These are phyloP conservation scores for Colletotrichum sp. DNA, from an alignment of 2,329 filamentous ascomycete genomes.

Conservation along the genomic window DNA sequence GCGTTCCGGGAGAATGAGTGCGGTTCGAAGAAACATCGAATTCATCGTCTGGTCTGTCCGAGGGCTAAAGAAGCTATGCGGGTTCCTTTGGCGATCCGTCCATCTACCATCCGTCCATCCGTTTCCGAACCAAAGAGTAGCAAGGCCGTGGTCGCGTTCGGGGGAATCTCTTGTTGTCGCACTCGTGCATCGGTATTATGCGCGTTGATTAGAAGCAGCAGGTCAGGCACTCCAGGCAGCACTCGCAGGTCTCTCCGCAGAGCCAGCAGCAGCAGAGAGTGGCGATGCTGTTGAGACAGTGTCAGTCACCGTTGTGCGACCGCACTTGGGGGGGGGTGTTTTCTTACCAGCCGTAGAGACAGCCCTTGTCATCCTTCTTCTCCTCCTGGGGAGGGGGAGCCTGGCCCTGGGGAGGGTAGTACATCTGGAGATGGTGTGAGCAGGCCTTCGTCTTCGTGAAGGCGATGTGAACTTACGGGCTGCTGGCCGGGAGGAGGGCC, in stretches of 20 bases:
- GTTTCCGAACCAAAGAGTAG: neutral
- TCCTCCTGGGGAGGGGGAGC: constrained; percentile 36
- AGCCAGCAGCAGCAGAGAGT: constrained; percentile 50
- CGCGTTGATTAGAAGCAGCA: constrained; percentile 38
- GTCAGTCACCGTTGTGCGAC: neutral
- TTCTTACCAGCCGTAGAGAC: constrained; percentile 42
- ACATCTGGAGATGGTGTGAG: constrained; percentile 20
- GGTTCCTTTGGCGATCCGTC: neutral
- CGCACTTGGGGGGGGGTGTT: too few relatives aligned
- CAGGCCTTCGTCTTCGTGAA: neutral
- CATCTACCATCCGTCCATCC: neutral
- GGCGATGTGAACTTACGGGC: constrained; percentile 5
- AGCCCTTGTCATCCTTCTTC: constrained; percentile 46
- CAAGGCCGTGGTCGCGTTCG: constrained; percentile 14
- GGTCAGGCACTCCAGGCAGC: constrained; percentile 45
- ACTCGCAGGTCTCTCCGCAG: constrained; percentile 48
- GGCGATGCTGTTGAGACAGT: constrained; percentile 33
- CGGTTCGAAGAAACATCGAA: neutral
- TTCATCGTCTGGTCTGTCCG: neutral
- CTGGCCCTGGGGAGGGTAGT: constrained; percentile 32
- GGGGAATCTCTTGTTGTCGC: neutral
- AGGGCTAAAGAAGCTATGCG: neutral
- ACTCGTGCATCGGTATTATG: neutral
- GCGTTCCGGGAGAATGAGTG: neutral
- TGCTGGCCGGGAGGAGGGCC: constrained; percentile 22